phyloP scores from a whole-genome alignment of 768 basidiomycete species.

The Leccinum longicurvipes region DNA sequence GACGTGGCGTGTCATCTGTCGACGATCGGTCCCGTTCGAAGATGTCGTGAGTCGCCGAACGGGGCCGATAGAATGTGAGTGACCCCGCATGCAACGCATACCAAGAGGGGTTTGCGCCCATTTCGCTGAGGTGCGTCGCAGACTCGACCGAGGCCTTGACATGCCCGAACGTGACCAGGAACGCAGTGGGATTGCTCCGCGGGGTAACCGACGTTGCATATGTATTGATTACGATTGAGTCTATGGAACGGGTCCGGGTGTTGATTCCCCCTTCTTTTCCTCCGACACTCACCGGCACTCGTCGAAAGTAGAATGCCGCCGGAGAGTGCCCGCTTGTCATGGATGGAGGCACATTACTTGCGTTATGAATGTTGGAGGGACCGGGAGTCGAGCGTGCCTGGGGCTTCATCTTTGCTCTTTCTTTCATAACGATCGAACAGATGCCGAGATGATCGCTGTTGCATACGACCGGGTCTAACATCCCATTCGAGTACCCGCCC shows the following conservation, averaged over 20 bases:
- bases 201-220: slow-evolving; percentile 72
- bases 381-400: background rate
- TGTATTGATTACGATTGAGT: slow-evolving; percentile 59
- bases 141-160: slow-evolving; percentile 1
- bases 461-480: slow-evolving; percentile 53
- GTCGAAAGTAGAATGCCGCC: background rate
- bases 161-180: slow-evolving; percentile 54
- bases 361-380: background rate
- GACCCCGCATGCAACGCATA: background rate
- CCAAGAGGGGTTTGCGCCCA: background rate
- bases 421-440: background rate
- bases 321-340: background rate
- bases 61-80: slow-evolving; percentile 87
- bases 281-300: background rate
- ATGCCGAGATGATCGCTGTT: background rate
- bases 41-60: slow-evolving; percentile 47
- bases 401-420: background rate
- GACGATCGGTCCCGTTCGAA: background rate
- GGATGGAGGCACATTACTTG: background rate
- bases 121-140: background rate
- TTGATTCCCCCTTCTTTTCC: slow-evolving; percentile 43
- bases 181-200: slow-evolving; percentile 93
- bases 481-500: slow-evolving; percentile 75
- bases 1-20: background rate
- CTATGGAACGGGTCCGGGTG: slow-evolving; percentile 89